A percentile compares a stretch with the other conserved stretches of the same genome.
Evolutionary conservation across 768 basidiomycete genomes (phyloP).

Genomic region (Suillus ampliporus): DNA sequence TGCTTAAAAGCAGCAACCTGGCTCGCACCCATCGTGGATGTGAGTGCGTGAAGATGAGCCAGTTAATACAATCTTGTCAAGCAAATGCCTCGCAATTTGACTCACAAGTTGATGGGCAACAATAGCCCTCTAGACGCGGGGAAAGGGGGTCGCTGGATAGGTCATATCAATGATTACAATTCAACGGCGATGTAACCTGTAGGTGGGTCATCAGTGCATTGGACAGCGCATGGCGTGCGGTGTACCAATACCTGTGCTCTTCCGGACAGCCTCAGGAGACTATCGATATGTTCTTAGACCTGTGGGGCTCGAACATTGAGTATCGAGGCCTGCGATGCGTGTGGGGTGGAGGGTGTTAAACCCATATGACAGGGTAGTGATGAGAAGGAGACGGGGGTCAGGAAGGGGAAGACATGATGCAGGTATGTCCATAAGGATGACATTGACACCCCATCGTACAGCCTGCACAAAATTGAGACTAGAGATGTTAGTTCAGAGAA

Average conservation of each 20-base stretch:
- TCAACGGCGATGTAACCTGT: neutral
- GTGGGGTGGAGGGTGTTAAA: conserved; percentile 57
- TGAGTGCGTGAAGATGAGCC: too few relatives aligned
- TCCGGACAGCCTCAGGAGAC: conserved; percentile 16
- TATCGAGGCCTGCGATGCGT: conserved; percentile 72
- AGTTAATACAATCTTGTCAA: too few relatives aligned
- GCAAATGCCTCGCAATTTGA: too few relatives aligned
- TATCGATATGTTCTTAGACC: conserved; percentile 22
- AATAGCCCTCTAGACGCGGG: too few relatives aligned
- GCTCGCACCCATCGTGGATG: too few relatives aligned
- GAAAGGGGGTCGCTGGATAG: too few relatives aligned
- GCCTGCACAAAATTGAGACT: too few relatives aligned
- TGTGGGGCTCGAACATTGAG: conserved; percentile 36
- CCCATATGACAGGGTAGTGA: too few relatives aligned
- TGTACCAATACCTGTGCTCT: conserved; percentile 31
- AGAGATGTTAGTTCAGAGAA: too few relatives aligned
- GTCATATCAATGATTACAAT: neutral
- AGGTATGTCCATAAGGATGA: conserved; percentile 40
- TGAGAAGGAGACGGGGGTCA: conserved; percentile 27
- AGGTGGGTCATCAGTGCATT: conserved; percentile 48
- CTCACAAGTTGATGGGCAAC: too few relatives aligned
- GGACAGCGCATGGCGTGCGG: conserved; percentile 43
- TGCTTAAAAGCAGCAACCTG: conserved; percentile 69
- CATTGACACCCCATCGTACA: too few relatives aligned
- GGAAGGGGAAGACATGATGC: conserved; percentile 66